These are phyloP conservation scores for Spathaspora sp. DNA, from an alignment of 805 yeast species.

Conservation along the genomic window DNA sequence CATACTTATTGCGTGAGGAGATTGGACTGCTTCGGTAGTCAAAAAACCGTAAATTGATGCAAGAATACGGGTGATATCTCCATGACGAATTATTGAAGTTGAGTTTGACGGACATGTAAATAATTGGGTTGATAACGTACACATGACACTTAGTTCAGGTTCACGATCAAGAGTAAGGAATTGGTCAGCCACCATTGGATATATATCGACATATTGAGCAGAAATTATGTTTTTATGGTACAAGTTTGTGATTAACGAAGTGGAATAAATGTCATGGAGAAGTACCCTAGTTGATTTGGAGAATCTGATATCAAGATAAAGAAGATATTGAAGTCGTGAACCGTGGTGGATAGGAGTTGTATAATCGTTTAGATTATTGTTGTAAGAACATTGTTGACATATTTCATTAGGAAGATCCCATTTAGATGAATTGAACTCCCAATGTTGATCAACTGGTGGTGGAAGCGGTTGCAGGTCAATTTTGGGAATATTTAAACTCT, in stretches of 20 bases:
- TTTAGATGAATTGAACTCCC: slow-evolving; percentile 35
- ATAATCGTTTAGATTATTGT: slow-evolving; percentile 25
- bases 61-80: slow-evolving; percentile 59
- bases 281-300: slow-evolving; percentile 60
- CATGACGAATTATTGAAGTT: slow-evolving; percentile 55
- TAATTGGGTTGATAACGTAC: slow-evolving; percentile 75
- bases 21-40: slow-evolving; percentile 47
- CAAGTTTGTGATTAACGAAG: slow-evolving; percentile 59
- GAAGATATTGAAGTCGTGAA: slow-evolving; percentile 56
- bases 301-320: slow-evolving; percentile 65
- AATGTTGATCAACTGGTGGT: slow-evolving; percentile 18
- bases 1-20: slow-evolving; percentile 40
- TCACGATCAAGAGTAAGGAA: slow-evolving; percentile 77
- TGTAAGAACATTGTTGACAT: slow-evolving; percentile 47
- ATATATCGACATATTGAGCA: slow-evolving; percentile 79
- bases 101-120: slow-evolving; percentile 88
- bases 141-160: slow-evolving; percentile 76
- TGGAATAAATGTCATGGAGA: slow-evolving; percentile 62
- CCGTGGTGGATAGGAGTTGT: slow-evolving; percentile 34
- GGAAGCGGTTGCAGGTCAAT: slow-evolving; percentile 17
- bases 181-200: slow-evolving; percentile 70
- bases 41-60: slow-evolving; percentile 63
- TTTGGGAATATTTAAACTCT: slow-evolving; percentile 35
- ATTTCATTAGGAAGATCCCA: slow-evolving; percentile 48
- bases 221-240: slow-evolving; percentile 56